Evolutionary conservation across 805 yeast species (phyloP).

Genomic region (Candida suzukii): DNA sequence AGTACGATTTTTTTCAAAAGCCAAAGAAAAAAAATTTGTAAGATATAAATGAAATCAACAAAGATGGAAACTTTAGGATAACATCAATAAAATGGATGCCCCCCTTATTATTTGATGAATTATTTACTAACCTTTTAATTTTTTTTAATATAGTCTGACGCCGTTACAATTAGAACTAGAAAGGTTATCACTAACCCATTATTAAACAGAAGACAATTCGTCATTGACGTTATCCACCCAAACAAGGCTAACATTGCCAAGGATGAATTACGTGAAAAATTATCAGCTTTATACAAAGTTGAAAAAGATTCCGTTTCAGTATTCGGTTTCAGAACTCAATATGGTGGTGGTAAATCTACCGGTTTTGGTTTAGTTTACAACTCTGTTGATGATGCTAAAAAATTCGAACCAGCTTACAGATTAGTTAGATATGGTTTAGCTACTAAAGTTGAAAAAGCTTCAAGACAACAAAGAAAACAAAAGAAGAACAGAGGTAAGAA

Average conservation of each 20-base stretch:
- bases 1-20: no score
- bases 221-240: slow-evolving; percentile 99
- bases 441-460: slow-evolving; percentile 90
- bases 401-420: slow-evolving; percentile 99
- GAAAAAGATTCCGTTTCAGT: slow-evolving; percentile 77
- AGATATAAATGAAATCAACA: no score
- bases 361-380: slow-evolving; percentile 99
- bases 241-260: slow-evolving; percentile 98
- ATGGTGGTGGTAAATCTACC: slow-evolving; percentile 99
- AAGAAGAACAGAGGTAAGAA: slow-evolving; percentile 99
- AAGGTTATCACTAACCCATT: slow-evolving; percentile 99
- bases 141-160: slow-evolving; percentile 70
- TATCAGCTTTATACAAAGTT: slow-evolving; percentile 57
- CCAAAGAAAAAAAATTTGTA: no score
- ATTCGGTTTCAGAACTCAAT: slow-evolving; percentile 98
- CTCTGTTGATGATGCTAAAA: slow-evolving; percentile 95
- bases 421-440: slow-evolving; percentile 98
- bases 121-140: slow-evolving; percentile 9
- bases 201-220: slow-evolving; percentile 99
- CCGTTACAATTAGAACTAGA: slow-evolving; percentile 99
- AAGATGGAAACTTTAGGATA: no score
- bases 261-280: slow-evolving; percentile 89
- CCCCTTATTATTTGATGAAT: no score
- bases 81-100: no score
- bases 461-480: slow-evolving; percentile 99